phyloP scores from a whole-genome alignment of 108 stramenopile species.

The Conticribra guillardii region DNA sequence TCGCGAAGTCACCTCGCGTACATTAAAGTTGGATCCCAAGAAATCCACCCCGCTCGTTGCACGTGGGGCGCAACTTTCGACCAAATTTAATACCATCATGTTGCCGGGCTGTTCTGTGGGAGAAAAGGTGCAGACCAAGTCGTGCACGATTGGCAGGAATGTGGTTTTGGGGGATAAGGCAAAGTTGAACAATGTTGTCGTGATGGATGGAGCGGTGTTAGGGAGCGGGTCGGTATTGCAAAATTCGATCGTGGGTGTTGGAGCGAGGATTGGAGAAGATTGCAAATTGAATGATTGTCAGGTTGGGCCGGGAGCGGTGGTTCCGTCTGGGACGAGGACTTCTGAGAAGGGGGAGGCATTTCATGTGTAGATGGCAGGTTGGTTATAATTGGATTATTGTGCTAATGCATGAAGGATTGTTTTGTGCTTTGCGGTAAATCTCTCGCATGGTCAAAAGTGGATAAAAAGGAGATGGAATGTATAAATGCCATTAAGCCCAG shows the following conservation, averaged over 20 bases:
- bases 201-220: conserved; percentile 78
- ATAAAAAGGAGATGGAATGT: background rate
- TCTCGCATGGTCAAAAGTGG: too few relatives aligned
- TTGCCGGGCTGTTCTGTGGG: conserved; percentile 59
- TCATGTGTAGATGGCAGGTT: conserved; percentile 18
- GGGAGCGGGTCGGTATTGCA: conserved; percentile 78
- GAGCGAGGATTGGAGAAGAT: conserved; percentile 74
- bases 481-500: too few relatives aligned
- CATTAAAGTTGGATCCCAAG: conserved; percentile 24
- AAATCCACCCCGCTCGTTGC: conserved; percentile 21
- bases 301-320: conserved; percentile 62
- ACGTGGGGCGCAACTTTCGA: conserved; percentile 41
- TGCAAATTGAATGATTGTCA: conserved; percentile 89
- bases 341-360: conserved; percentile 75
- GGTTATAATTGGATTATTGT: background rate
- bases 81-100: conserved; percentile 72
- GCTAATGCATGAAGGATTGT: background rate
- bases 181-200: conserved; percentile 83
- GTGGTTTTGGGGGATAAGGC: conserved; percentile 66
- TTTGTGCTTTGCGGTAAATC: too few relatives aligned
- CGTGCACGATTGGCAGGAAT: conserved; percentile 65
- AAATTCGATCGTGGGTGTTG: conserved; percentile 72
- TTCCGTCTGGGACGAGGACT: conserved; percentile 63
- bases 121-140: conserved; percentile 77
- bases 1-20: conserved; percentile 64